Base-by-base conservation (phyloP, 1,284 basidiomycete genomes). In the Bondarzewia mesenterica region DNA sequence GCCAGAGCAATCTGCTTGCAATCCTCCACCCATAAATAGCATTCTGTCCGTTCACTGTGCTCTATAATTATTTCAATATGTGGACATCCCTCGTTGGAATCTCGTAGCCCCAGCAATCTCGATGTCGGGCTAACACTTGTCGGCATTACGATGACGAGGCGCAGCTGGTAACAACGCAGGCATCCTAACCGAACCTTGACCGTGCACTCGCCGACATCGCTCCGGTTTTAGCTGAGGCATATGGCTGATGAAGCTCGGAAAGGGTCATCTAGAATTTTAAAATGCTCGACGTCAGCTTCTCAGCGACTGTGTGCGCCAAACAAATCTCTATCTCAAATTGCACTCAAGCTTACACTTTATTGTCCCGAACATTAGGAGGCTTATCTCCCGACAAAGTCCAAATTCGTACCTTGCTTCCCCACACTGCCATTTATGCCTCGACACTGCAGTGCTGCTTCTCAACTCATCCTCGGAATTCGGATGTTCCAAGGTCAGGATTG, bases 241-340 rank as follows among this genome's bases (percentile, higher is more conserved):
- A 25, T 16, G 35, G 8, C 26, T 35, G 45, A 25, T 25, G 45
- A 46, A 46, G 45, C 37, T 46, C 45, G 45, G 45, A 46, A 22
- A 35, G 22, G n/a, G 18, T 14, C 36, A 27, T 22, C 25, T 27
- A 16, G 42, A 27, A n/a, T n/a, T n/a, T n/a, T 16, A 18, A 18
- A 25, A 26, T 15, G 6, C 22, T 8, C 12, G 29, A 36, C 21
- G 44, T 15, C 18, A 36, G 14, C 18, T 21, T 18, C 18, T 6
- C 29, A 16, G n/a, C 41, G 21, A 43, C 16, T 21, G 20, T 41
- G 32, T 10, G 21, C 21, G 21, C 38, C 21, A 10, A 12, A 5
- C 16, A 12, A 10, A 16, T 16, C 38, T 40, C 21, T 16, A 22
- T 18, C n/a, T 40, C 21, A 12, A 40, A 18, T 3, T 10, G 10